These are phyloP conservation scores for Mortierella sp. DNA, from an alignment of 371 early-diverging fungal genomes.

Conservation along the genomic window DNA sequence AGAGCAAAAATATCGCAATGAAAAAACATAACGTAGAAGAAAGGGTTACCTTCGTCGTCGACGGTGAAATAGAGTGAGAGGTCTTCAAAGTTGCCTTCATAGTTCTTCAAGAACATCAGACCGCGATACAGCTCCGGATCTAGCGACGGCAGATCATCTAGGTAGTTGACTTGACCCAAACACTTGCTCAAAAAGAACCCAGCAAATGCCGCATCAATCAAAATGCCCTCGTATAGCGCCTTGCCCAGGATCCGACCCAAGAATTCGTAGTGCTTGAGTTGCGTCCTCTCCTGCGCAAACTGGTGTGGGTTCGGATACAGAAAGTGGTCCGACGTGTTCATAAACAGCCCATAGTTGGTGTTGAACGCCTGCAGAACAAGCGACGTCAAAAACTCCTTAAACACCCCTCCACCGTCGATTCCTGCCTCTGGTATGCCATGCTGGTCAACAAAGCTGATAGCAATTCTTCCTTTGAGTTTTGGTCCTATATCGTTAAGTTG, in stretches of 20 bases:
- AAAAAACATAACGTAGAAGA: neutral
- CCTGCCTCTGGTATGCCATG: slow-evolving; percentile 93
- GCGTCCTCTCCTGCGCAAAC: slow-evolving; percentile 69
- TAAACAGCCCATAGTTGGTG: slow-evolving; percentile 83
- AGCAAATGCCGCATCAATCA: slow-evolving; percentile 94
- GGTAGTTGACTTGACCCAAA: slow-evolving; percentile 73
- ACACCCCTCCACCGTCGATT: slow-evolving; percentile 91
- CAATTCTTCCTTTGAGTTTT: slow-evolving; percentile 79
- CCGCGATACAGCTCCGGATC: slow-evolving; percentile 91
- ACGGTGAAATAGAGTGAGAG: slow-evolving; percentile 88
- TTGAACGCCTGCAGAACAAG: slow-evolving; percentile 85
- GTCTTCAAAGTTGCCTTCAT: slow-evolving; percentile 78
- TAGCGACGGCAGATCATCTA: slow-evolving; percentile 92
- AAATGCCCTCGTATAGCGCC: slow-evolving; percentile 93
- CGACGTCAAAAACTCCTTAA: slow-evolving; percentile 85
- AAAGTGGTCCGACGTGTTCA: slow-evolving; percentile 79
- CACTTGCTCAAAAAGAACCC: slow-evolving; percentile 93
- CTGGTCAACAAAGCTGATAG: slow-evolving; percentile 89
- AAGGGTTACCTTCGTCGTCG: slow-evolving; percentile 67
- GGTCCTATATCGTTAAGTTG: slow-evolving; percentile 42
- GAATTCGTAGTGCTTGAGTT: slow-evolving; percentile 84
- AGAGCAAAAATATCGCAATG: neutral
- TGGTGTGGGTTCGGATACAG: slow-evolving; percentile 86
- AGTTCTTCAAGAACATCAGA: slow-evolving; percentile 85
- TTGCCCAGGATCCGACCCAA: slow-evolving; percentile 95